Evolutionary conservation across 805 yeast genomes (phyloP).

Genomic region (Wickerhamiella qilinensis): DNA sequence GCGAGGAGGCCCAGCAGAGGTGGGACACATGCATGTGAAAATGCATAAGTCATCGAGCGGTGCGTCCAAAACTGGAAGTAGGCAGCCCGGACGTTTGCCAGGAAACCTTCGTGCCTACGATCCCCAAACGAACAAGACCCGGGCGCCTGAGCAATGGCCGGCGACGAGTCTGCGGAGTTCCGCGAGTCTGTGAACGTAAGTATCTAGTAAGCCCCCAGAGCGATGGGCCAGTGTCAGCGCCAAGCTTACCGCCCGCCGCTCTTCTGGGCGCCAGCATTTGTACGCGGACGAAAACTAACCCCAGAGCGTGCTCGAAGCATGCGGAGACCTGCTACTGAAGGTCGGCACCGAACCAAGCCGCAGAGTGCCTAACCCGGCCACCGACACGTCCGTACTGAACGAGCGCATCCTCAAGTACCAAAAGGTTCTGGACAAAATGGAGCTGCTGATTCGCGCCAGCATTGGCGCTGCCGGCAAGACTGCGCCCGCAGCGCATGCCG

Average conservation of each 20-base stretch:
- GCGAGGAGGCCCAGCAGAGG: no score
- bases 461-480: background rate
- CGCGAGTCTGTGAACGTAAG: background rate
- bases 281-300: background rate
- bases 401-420: slow-evolving; percentile 9
- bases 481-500: background rate
- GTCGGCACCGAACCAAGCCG: slow-evolving; percentile 14
- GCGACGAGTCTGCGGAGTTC: background rate
- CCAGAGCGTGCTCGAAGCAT: slow-evolving; percentile 7
- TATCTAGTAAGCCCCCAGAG: background rate
- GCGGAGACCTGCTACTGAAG: slow-evolving; percentile 14
- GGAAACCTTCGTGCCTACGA: background rate
- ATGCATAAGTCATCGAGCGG: no score
- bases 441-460: slow-evolving; percentile 3
- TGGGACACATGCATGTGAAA: no score
- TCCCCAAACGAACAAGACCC: background rate
- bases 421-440: slow-evolving; percentile 5
- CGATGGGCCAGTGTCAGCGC: background rate
- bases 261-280: background rate
- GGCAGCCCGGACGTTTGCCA: background rate
- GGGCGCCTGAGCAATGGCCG: background rate
- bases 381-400: slow-evolving; percentile 11
- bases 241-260: background rate
- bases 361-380: slow-evolving; percentile 13
- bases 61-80: background rate